Percentiles rank a stretch among this genome's conserved stretches.
phyloP scores from a whole-genome alignment of 495 filamentous ascomycete genomes.

The Umbilicaria muhlenbergii region DNA sequence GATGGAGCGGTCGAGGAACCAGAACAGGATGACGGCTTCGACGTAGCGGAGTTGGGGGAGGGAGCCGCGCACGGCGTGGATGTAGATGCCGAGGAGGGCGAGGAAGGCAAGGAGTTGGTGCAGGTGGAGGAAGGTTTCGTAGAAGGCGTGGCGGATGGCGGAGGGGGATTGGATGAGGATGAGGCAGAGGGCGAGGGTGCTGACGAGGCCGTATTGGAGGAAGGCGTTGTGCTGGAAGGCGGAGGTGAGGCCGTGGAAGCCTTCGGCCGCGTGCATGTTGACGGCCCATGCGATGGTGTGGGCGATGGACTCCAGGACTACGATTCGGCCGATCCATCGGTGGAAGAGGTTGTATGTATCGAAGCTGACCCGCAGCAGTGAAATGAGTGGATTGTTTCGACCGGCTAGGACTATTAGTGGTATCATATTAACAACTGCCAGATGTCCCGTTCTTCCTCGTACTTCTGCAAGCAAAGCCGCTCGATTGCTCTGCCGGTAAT shows the following conservation, averaged over 20 bases:
- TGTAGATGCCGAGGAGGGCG: slow-evolving; percentile 49
- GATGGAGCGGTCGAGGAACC: slow-evolving; percentile 45
- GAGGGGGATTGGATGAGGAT: slow-evolving; percentile 60
- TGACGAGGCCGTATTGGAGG: slow-evolving; percentile 32
- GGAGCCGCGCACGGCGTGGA: slow-evolving; percentile 47
- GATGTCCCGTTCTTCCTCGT: slow-evolving; percentile 68
- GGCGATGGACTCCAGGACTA: slow-evolving; percentile 57
- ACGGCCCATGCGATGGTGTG: slow-evolving; percentile 59
- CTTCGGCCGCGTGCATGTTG: slow-evolving; percentile 28
- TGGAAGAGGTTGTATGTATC: slow-evolving; percentile 94
- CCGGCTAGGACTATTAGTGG: slow-evolving; percentile 76
- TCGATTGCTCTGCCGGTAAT: slow-evolving; percentile 38
- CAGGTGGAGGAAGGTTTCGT: slow-evolving; percentile 68
- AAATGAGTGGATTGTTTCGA: slow-evolving; percentile 86
- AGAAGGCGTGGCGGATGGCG: slow-evolving; percentile 71
- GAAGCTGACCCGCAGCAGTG: slow-evolving; percentile 71
- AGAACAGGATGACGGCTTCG: slow-evolving; percentile 42
- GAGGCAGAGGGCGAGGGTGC: slow-evolving; percentile 41
- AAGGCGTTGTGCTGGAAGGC: slow-evolving; percentile 47
- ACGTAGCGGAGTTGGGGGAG: slow-evolving; percentile 49
- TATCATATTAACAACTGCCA: slow-evolving; percentile 82
- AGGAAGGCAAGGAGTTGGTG: slow-evolving; percentile 56
- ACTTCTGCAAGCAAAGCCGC: slow-evolving; percentile 45
- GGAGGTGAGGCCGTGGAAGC: slow-evolving; percentile 36
- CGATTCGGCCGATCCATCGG: slow-evolving; percentile 84